These are phyloP conservation scores for Sphagnum tenellum DNA, from an alignment of 225 moss, liverwort and hornwort genomes.

Conservation along the genomic window DNA sequence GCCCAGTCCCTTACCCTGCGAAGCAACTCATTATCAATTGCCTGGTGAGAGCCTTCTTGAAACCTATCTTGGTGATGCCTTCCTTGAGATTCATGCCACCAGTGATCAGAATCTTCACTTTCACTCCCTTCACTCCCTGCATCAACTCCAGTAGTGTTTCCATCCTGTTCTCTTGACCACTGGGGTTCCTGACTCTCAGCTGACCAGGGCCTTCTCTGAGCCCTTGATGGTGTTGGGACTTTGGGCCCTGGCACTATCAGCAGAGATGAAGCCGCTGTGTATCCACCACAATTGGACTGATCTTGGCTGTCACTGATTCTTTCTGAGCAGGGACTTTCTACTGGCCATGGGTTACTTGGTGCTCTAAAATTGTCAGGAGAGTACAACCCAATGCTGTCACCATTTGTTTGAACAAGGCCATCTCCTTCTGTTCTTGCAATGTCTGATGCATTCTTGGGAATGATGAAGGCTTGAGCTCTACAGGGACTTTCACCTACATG, in stretches of 20 bases:
- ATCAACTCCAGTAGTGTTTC: conserved; percentile 15
- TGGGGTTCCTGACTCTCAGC: conserved; percentile 23
- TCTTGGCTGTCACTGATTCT: conserved; percentile 9
- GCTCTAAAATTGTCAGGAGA: conserved; percentile 18
- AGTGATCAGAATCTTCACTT: conserved; percentile 17
- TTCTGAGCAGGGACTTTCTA: conserved; percentile 11
- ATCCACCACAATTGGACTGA: conserved; percentile 9
- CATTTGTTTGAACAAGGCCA: conserved; percentile 8
- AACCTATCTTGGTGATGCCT: conserved; percentile 9
- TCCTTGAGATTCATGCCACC: conserved; percentile 16
- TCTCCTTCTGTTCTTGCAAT: conserved; percentile 15
- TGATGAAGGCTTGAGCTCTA: conserved; percentile 3
- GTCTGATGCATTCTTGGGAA: conserved; percentile 7
- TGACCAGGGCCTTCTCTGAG: conserved; percentile 27
- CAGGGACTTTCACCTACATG: conserved; percentile 13
- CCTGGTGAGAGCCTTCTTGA: conserved; percentile 7
- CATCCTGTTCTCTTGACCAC: conserved; percentile 17
- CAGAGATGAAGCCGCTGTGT: conserved; percentile 21
- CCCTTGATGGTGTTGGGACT: conserved; percentile 12
- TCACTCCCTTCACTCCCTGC: conserved; percentile 26
- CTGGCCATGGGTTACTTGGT: conserved; percentile 13
- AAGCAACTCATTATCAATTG: conserved; percentile 36
- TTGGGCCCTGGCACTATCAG: conserved; percentile 8
- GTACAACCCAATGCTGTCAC: conserved; percentile 17
- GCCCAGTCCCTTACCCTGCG: conserved; percentile 20